Percentiles rank a stretch among this genome's conserved stretches.
Evolutionary conservation across 2,329 filamentous ascomycete genomes (phyloP).

Genomic region (Colletotrichum sublineola): DNA sequence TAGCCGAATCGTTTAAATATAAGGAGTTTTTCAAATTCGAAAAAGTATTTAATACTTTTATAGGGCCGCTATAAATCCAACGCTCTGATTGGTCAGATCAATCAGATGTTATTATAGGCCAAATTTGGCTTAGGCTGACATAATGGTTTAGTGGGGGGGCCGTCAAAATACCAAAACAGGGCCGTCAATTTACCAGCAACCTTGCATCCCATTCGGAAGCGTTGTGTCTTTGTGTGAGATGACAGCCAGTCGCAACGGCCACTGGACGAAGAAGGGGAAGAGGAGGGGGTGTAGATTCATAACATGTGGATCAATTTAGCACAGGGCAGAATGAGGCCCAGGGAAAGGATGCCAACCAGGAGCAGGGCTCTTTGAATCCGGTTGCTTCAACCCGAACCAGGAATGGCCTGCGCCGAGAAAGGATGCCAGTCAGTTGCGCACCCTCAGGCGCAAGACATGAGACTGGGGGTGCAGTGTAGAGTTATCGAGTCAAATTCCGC

Average conservation of each 20-base stretch:
- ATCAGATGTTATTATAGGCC: too few relatives aligned
- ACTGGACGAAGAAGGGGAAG: slow-evolving; percentile 29
- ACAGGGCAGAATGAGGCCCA: slow-evolving; percentile 19
- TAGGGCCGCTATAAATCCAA: too few relatives aligned
- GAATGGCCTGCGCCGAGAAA: slow-evolving; percentile 20
- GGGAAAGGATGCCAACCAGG: slow-evolving; percentile 19
- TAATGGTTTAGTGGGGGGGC: too few relatives aligned
- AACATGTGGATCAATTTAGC: slow-evolving; percentile 10
- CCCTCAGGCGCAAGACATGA: slow-evolving; percentile 34
- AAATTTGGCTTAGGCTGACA: too few relatives aligned
- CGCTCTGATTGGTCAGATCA: too few relatives aligned
- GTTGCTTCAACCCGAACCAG: slow-evolving; percentile 31
- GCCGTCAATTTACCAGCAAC: too few relatives aligned
- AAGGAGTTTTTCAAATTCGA: too few relatives aligned
- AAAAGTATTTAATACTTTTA: too few relatives aligned
- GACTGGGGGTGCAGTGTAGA: slow-evolving; percentile 15
- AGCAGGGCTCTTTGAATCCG: slow-evolving; percentile 30
- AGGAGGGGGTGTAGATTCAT: slow-evolving; percentile 30
- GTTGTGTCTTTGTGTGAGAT: slow-evolving; percentile 37
- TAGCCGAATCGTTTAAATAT: too few relatives aligned
- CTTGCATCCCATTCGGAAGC: slow-evolving; percentile 30
- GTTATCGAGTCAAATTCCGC: slow-evolving; percentile 25
- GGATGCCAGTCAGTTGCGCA: slow-evolving; percentile 37
- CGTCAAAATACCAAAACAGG: too few relatives aligned
- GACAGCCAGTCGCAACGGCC: slow-evolving; percentile 36